Percentiles rank a stretch among this genome's conserved stretches.
Conservation (phyloP, 805 yeast species). For the Jamesozyma piceae region DNA sequence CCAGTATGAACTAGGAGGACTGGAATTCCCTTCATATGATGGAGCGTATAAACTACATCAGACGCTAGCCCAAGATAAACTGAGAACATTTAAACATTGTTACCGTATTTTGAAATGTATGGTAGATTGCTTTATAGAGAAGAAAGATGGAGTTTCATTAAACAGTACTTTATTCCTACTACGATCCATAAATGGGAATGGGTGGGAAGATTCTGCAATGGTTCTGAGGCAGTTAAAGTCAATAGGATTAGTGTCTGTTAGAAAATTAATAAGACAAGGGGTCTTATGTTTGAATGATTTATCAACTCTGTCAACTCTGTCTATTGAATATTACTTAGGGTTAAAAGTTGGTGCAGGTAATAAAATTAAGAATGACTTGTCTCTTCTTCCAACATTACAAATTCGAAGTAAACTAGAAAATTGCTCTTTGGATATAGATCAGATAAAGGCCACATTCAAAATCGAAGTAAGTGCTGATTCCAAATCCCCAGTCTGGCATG, state of each 20-base stretch:
- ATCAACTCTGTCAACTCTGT: conserved; percentile 20
- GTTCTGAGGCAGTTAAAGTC: conserved; percentile 41
- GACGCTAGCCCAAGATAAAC: conserved; percentile 37
- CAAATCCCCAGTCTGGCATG: conserved; percentile 27
- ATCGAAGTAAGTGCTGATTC: conserved; percentile 17
- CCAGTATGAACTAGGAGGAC: conserved; percentile 44
- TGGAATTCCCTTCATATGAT: conserved; percentile 37
- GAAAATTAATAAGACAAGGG: conserved; percentile 32
- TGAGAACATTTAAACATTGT: conserved; percentile 35
- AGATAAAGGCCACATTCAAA: conserved; percentile 12
- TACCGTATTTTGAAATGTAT: conserved; percentile 37
- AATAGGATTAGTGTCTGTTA: conserved; percentile 35
- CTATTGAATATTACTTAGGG: conserved; percentile 36
- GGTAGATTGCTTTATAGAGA: conserved; percentile 36
- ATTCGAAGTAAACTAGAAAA: conserved; percentile 17
- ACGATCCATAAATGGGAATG: conserved; percentile 35
- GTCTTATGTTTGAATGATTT: conserved; percentile 30
- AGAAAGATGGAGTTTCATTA: conserved; percentile 36
- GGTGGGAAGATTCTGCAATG: conserved; percentile 44
- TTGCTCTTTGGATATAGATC: conserved; percentile 3
- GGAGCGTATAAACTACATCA: conserved; percentile 35
- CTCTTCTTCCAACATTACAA: conserved; percentile 32
- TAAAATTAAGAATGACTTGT: conserved; percentile 31
- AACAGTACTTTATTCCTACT: conserved; percentile 31
- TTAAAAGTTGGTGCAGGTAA: conserved; percentile 35